Evolutionary conservation across 2,329 filamentous ascomycete genomes (phyloP), one percentile per base, ranked within the genome.

Genomic region (Ceratocystis harringtonii): DNA sequence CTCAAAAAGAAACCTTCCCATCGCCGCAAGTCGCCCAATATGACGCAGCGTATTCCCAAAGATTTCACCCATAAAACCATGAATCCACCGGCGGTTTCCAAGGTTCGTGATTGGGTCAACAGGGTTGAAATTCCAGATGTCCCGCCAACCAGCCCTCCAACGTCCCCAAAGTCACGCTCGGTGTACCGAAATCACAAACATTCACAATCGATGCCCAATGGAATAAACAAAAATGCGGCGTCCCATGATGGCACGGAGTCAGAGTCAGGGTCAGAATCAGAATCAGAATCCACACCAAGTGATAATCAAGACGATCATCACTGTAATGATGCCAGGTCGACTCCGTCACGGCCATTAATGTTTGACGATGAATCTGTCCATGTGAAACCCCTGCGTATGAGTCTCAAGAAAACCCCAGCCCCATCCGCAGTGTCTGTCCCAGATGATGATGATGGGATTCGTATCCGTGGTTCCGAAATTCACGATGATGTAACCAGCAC

Each of bases 51-150:
- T 0, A 73, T 85, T n/a, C 82, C 83, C 0, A 84, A 82, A 69
- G 78, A 84, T 68, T 86, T 86, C 68, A 71, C 84, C 15, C 76
- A 79, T 66, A 76, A 76, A 25, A 80, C 81, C 0, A 76, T 77
- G 43, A 84, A 84, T 69, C 82, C 83, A 2, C 74, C 80, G 0
- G 77, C 84, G 3, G 77, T 82, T 60, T 81, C 75, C 69, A 86
- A 85, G 72, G 81, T 87, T 68, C 79, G 81, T 69, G 80, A 84
- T 61, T 87, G 84, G 84, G 83, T 82, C 0, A 76, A 74, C 62
- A 78, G 78, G 69, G 79, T 85, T 6, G 81, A 84, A 68, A 70
- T 78, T 1, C 77, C 80, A 1, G 77, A 79, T 19, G 71, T 75
- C 15, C 25, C 57, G 22, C 22, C 58, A 5, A 36, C 19, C 2